Evolutionary conservation across 352 stramenopile genomes (phyloP), one percentile per base, ranked within the genome.

Genomic region (Phytophthora quininea): DNA sequence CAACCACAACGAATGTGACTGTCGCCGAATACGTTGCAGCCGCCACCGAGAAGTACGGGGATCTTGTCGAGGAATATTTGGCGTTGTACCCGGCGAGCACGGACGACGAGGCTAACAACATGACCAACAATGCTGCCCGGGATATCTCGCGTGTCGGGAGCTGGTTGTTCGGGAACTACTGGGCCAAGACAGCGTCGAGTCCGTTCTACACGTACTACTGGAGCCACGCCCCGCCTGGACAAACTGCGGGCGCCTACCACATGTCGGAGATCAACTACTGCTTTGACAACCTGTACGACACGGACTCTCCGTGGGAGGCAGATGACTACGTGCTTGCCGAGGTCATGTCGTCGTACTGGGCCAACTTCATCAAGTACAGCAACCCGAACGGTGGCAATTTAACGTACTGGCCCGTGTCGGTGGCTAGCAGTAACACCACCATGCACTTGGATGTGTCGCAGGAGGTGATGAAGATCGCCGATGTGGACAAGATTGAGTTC

Each of bases 241-340:
- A 66, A 27, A 58, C 49, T 33, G 32, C 49, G 6, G 64, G 64
- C 7, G 64, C 64, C 4, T 66, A 71, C 3, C 56, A 66, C 45
- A 62, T 62, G 64, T 62, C 63, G 15, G 63, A 71, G 56, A 71
- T 71, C 63, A 71, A 66, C 50, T 71, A 71, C 57, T 58, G 54
- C 24, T 62, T 71, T 51, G 48, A 67, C 51, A 71, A 71, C 52
- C 43, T 71, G 46, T 66, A 71, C 51, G 50, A 50, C 56, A 67
- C 64, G 35, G 64, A 67, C 33, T 58, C 15, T 12, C 55, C 50
- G 19, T 70, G 63, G 56, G 50, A 45, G 37, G 49, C 31, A 3
- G 56, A 62, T 29, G 64, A 71, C 46, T 71, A 59, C 46, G 45
- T 35, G 27, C 53, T 71, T 14, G 64, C 64, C 24, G 56, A 61